These are phyloP conservation scores for Bacterosira constricta DNA, from an alignment of 108 stramenopile species.

Conservation along the genomic window DNA sequence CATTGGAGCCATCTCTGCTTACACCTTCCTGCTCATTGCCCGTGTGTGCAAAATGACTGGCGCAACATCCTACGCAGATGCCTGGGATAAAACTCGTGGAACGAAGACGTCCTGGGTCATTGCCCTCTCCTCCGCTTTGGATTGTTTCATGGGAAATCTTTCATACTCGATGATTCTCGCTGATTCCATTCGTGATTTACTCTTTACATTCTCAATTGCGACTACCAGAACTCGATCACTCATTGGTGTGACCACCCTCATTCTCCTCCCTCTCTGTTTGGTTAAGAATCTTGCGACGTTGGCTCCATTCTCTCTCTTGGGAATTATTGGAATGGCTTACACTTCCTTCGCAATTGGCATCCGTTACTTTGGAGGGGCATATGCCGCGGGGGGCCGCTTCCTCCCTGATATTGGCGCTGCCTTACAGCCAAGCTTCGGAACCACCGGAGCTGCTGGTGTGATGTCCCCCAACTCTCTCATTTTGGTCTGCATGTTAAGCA, in stretches of 20 bases:
- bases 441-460: constrained; percentile 66
- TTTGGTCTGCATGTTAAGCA: constrained; percentile 92
- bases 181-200: constrained; percentile 83
- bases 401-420: constrained; percentile 57
- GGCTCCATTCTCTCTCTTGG: constrained; percentile 89
- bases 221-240: constrained; percentile 63
- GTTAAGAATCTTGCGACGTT: constrained; percentile 85
- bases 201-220: constrained; percentile 70
- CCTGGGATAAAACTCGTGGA: constrained; percentile 90
- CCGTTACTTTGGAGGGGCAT: constrained; percentile 81
- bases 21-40: constrained; percentile 91
- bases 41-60: constrained; percentile 84
- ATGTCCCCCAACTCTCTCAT: constrained; percentile 84
- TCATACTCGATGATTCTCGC: constrained; percentile 97
- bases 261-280: constrained; percentile 92
- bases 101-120: constrained; percentile 74
- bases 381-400: constrained; percentile 71
- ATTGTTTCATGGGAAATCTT: constrained; percentile 86
- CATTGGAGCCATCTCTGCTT: constrained; percentile 87
- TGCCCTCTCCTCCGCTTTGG: constrained; percentile 86
- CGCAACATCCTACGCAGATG: constrained; percentile 87
- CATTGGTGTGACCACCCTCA: constrained; percentile 72
- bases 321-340: constrained; percentile 91
- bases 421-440: constrained; percentile 76
- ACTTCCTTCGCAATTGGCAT: constrained; percentile 82